phyloP scores from a whole-genome alignment of 2,329 filamentous ascomycete species.

The Gaeumannomyces tritici region DNA sequence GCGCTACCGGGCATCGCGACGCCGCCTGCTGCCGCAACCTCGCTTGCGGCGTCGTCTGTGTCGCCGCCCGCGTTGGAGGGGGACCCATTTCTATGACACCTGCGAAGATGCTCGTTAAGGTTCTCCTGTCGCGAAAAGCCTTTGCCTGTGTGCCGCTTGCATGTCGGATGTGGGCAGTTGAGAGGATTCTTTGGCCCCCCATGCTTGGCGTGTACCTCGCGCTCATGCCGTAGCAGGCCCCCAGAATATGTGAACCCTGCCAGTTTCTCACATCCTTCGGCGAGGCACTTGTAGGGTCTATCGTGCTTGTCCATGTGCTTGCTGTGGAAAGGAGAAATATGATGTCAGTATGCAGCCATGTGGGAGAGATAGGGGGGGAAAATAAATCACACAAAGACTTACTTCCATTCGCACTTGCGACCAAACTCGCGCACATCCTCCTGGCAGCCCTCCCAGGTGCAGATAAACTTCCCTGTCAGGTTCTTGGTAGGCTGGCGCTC shows the following conservation, averaged over 20 bases:
- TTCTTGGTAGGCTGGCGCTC: constrained; percentile 52
- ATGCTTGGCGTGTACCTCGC: constrained; percentile 87
- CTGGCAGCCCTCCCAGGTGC: constrained; percentile 60
- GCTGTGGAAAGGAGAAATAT: constrained; percentile 31
- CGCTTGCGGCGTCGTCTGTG: constrained; percentile 37
- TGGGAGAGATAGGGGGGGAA: background rate
- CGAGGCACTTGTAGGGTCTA: constrained; percentile 77
- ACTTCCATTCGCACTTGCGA: constrained; percentile 92
- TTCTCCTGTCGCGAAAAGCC: constrained; percentile 93
- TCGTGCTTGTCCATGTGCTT: constrained; percentile 99
- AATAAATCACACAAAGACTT: constrained; percentile 29
- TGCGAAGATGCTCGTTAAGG: constrained; percentile 81
- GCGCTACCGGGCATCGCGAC: constrained; percentile 7
- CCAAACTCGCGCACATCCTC: constrained; percentile 58
- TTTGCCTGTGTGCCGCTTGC: constrained; percentile 80
- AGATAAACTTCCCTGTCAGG: constrained; percentile 65
- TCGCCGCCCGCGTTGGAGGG: constrained; percentile 20
- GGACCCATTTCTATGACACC: constrained; percentile 57
- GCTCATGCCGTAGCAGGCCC: constrained; percentile 78
- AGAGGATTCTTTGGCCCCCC: constrained; percentile 80
- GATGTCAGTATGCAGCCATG: background rate
- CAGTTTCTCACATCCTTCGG: constrained; percentile 79
- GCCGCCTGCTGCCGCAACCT: constrained; percentile 20
- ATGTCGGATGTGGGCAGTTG: constrained; percentile 77
- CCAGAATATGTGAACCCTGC: constrained; percentile 94